A percentile compares a stretch with the other conserved stretches of the same genome.
These are phyloP conservation scores for Cadophora malorum DNA, from an alignment of 2,329 filamentous ascomycete species.

Conservation along the genomic window DNA sequence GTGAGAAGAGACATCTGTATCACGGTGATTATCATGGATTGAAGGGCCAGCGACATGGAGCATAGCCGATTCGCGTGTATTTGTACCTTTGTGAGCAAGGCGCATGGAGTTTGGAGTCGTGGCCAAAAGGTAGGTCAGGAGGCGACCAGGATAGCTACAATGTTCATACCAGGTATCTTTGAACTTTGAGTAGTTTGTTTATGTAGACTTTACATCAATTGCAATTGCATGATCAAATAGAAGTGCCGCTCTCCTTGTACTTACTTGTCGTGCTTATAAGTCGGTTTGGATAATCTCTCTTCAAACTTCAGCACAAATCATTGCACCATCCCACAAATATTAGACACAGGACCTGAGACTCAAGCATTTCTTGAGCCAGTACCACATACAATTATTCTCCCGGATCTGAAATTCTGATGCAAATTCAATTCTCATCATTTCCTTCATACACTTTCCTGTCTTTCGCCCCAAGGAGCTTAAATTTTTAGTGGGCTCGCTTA, in stretches of 20 bases:
- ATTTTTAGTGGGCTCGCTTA: slow-evolving; percentile 39
- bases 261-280: neutral
- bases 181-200: neutral
- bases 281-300: neutral
- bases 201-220: slow-evolving; percentile 3
- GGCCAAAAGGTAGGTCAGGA: slow-evolving; percentile 9
- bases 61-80: slow-evolving; percentile 17
- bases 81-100: slow-evolving; percentile 23
- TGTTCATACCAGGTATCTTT: slow-evolving; percentile 1
- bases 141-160: slow-evolving; percentile 15
- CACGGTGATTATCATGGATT: neutral
- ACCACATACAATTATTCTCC: neutral
- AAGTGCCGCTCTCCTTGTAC: neutral
- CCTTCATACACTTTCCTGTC: neutral
- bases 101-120: slow-evolving; percentile 29
- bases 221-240: slow-evolving; percentile 1
- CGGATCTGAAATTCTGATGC: neutral
- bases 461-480: neutral
- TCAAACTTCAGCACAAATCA: neutral
- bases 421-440: neutral
- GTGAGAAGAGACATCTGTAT: neutral
- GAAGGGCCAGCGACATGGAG: neutral
- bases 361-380: neutral
- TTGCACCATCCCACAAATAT: too few species aligned
- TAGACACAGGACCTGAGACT: neutral